Conservation (phyloP, 164 flowering plant species). For the Tetracentron sinense region DNA sequence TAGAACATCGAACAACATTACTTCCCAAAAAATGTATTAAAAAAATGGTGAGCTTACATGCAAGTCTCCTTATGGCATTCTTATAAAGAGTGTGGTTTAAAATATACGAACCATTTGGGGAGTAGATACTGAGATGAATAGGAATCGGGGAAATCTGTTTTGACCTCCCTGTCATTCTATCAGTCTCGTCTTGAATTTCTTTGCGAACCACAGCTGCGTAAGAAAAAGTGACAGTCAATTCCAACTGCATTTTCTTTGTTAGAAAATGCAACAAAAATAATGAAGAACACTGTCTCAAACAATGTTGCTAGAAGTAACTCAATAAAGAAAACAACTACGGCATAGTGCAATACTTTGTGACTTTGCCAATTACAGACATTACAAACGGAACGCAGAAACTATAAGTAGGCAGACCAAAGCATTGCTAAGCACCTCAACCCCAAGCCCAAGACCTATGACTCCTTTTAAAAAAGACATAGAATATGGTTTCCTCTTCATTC, state of each 20-base stretch:
- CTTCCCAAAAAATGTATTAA: too few species aligned
- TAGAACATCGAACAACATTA: too few species aligned
- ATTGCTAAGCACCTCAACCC: too few species aligned
- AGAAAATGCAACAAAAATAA: not conserved
- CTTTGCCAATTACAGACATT: too few species aligned
- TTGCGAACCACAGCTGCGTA: slow-evolving; percentile 32
- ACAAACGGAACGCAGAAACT: too few species aligned
- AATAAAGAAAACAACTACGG: not conserved
- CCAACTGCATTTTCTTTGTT: not conserved
- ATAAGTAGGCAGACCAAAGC: too few species aligned
- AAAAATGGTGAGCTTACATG: too few species aligned
- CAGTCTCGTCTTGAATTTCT: slow-evolving; percentile 41
- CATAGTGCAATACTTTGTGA: not conserved
- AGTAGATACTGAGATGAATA: slow-evolving; percentile 43
- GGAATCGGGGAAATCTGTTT: slow-evolving; percentile 38
- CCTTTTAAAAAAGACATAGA: too few species aligned
- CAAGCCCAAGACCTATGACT: too few species aligned
- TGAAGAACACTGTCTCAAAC: not conserved
- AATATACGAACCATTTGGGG: slow-evolving; percentile 30
- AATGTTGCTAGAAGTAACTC: not conserved
- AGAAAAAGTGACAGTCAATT: not conserved
- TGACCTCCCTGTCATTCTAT: slow-evolving; percentile 32
- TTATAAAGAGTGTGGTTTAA: not conserved
- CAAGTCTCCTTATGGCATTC: not conserved
- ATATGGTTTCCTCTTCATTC: too few species aligned